Conservation (phyloP, 192 early-diverging fungal species). For the Backusella mclennaniae region DNA sequence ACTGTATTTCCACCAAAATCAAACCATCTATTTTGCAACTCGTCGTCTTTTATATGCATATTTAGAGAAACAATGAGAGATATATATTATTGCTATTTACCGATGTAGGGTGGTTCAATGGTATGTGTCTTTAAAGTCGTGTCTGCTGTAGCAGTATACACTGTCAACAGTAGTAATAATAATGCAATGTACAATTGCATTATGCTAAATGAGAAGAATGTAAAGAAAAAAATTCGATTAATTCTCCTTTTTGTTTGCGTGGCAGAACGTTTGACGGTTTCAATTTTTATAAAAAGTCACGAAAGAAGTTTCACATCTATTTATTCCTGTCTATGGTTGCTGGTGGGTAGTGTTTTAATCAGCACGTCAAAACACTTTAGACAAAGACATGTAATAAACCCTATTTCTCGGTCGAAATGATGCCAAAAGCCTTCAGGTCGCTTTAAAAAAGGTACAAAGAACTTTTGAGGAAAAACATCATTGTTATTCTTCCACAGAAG, state of each 20-base stretch:
- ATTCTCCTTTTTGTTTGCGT: neutral
- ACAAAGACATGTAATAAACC: too few relatives aligned
- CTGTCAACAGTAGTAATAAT: neutral
- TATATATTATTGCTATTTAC: neutral
- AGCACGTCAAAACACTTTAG: too few relatives aligned
- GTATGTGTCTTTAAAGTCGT: neutral
- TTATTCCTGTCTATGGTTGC: too few relatives aligned
- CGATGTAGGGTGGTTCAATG: slow-evolving; percentile 5
- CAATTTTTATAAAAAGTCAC: neutral
- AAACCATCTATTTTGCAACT: slow-evolving; percentile 84
- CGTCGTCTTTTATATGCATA: slow-evolving; percentile 50
- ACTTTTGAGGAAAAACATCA: too few relatives aligned
- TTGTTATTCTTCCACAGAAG: too few relatives aligned
- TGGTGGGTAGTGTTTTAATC: too few relatives aligned
- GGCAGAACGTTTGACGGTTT: neutral
- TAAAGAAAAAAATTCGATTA: neutral
- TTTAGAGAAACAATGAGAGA: neutral
- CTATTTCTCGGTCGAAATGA: too few relatives aligned
- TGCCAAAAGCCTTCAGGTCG: too few relatives aligned
- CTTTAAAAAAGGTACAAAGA: too few relatives aligned
- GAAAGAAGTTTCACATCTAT: too few relatives aligned
- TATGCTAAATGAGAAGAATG: neutral
- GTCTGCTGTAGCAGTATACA: neutral
- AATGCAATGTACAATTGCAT: neutral
- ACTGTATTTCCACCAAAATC: slow-evolving; percentile 92